phyloP scores from a whole-genome alignment of 179 eudicot genomes.

The Silene noctiflora region DNA sequence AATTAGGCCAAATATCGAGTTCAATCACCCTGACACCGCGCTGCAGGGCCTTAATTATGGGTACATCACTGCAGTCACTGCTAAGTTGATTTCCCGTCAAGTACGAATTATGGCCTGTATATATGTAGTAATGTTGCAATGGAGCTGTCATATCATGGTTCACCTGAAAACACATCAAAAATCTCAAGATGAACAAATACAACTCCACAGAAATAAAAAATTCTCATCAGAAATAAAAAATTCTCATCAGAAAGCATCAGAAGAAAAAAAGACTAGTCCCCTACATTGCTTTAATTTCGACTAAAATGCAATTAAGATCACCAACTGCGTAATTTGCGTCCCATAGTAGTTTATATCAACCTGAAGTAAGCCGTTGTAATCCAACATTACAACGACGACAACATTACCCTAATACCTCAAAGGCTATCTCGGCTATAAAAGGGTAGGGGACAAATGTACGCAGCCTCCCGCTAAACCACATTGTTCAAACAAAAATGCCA shows the following conservation, averaged over 20 bases:
- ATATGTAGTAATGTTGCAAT: slow-evolving; percentile 58
- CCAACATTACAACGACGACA: not conserved
- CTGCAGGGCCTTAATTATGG: slow-evolving; percentile 55
- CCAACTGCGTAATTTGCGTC: no score
- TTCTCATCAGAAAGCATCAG: no score
- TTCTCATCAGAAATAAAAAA: no score
- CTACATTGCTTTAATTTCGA: no score
- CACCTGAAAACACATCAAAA: slow-evolving; percentile 37
- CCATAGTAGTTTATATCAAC: no score
- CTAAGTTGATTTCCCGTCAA: slow-evolving; percentile 68
- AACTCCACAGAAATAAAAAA: no score
- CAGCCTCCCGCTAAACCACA: not conserved
- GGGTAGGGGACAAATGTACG: not conserved
- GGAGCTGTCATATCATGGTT: slow-evolving; percentile 77
- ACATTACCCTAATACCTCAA: not conserved
- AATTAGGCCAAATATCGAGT: slow-evolving; percentile 72
- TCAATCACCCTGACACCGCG: slow-evolving; percentile 62
- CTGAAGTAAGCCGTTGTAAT: no score
- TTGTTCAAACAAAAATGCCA: not conserved
- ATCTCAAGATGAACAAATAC: no score
- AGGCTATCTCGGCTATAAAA: not conserved
- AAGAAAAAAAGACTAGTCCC: no score
- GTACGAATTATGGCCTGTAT: slow-evolving; percentile 66
- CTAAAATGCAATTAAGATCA: no score
- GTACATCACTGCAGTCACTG: slow-evolving; percentile 69